Percentiles rank a stretch among this genome's conserved stretches.
Conservation (phyloP, 176 grass and related monocot genomes). For the Calamus simplicifolius region DNA sequence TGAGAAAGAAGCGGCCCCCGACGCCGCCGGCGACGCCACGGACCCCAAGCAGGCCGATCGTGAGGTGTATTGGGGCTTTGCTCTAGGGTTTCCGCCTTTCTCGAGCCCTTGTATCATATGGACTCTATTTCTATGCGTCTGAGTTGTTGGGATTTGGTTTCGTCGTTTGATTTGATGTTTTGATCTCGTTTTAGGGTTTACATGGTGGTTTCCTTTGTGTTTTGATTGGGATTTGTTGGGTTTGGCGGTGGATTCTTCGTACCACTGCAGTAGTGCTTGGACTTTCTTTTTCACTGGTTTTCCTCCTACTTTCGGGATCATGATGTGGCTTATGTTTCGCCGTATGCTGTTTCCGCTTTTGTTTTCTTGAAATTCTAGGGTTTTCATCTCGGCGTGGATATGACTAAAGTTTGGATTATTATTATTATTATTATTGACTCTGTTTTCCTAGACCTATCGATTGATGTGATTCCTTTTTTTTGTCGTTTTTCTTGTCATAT, state of each 20-base stretch:
- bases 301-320: neutral
- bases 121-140: too few relatives aligned
- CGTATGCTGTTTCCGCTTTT: too few relatives aligned
- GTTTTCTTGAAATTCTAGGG: too few relatives aligned
- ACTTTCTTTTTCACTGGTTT: neutral
- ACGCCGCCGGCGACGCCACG: neutral
- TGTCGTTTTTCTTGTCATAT: too few relatives aligned
- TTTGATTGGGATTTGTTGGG: neutral
- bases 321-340: neutral
- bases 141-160: neutral
- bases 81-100: neutral
- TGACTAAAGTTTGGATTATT: too few relatives aligned
- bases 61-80: constrained; percentile 2
- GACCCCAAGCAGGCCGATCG: neutral
- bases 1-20: neutral
- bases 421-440: too few relatives aligned
- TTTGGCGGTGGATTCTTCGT: constrained; percentile 2
- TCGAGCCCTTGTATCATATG: neutral
- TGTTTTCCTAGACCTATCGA: too few relatives aligned
- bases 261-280: neutral
- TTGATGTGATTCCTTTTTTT: too few relatives aligned
- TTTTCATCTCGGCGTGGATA: too few relatives aligned
- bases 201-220: neutral
- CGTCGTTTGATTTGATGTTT: constrained; percentile 2
- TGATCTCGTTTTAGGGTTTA: constrained; percentile 2